Evolutionary conservation across 1,139 yeast genomes (phyloP).

Genomic region (Yamadazyma blattariae): DNA sequence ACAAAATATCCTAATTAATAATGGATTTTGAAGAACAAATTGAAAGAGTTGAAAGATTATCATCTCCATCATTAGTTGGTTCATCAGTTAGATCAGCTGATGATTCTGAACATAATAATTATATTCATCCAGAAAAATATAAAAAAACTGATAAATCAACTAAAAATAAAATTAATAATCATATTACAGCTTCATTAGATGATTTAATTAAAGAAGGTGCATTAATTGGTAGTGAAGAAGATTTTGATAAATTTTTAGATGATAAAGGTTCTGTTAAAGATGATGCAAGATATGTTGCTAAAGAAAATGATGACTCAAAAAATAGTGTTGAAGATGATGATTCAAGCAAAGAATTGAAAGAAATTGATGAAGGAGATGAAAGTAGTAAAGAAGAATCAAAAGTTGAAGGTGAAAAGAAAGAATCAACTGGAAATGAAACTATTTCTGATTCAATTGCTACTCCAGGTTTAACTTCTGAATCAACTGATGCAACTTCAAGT

Average conservation of each 20-base stretch:
- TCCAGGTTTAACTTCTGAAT: neutral
- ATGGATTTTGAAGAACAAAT: constrained; percentile 59
- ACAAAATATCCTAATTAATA: no score
- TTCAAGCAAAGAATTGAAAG: neutral
- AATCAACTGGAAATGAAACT: constrained; percentile 1
- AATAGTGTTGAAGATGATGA: constrained; percentile 3
- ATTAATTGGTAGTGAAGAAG: constrained; percentile 54
- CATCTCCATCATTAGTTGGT: constrained; percentile 58
- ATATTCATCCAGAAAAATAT: constrained; percentile 48
- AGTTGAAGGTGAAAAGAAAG: constrained; percentile 1
- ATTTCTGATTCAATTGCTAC: neutral
- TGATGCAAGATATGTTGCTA: constrained; percentile 31
- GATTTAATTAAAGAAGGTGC: constrained; percentile 63
- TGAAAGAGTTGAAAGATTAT: constrained; percentile 48
- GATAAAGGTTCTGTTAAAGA: constrained; percentile 50
- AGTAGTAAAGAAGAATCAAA: neutral
- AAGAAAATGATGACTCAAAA: constrained; percentile 10
- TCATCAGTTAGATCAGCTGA: constrained; percentile 52
- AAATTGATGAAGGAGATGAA: neutral
- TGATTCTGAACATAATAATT: constrained; percentile 45
- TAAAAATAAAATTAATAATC: constrained; percentile 12
- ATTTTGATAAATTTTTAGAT: constrained; percentile 51
- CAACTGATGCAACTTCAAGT: neutral
- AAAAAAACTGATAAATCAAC: constrained; percentile 12
- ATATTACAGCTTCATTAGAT: constrained; percentile 48